These are phyloP conservation scores for Coemansia sp. DNA, from an alignment of 192 early-diverging fungal genomes.

Conservation along the genomic window DNA sequence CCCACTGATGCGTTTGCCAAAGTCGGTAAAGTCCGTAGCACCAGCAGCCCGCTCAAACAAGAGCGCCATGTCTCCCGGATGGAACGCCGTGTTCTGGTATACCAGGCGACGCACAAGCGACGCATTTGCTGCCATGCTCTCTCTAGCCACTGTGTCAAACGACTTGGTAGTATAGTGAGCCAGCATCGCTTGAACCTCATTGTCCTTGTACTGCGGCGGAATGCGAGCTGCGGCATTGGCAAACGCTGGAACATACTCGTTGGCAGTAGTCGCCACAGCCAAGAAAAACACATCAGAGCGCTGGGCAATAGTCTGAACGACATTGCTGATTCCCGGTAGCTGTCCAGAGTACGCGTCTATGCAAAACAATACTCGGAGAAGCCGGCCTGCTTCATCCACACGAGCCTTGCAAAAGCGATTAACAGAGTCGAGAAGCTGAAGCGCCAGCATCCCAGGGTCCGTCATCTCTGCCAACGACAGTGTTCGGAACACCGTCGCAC, in stretches of 20 bases:
- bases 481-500: background rate
- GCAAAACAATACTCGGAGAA: background rate
- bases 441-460: background rate
- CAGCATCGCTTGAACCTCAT: background rate
- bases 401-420: background rate
- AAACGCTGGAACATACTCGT: background rate
- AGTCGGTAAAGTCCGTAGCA: background rate
- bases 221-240: background rate
- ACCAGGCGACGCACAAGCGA: background rate
- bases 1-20: background rate
- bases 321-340: background rate
- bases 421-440: background rate
- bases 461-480: background rate
- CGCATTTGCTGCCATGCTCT: background rate
- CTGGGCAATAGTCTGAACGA: background rate
- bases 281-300: background rate
- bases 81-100: background rate
- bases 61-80: conserved; percentile 4
- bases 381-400: background rate
- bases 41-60: background rate
- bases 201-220: background rate
- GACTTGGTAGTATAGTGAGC: background rate
- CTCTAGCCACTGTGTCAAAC: background rate
- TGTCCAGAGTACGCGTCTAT: background rate
- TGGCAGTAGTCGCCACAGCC: background rate